Evolutionary conservation across 2,329 filamentous ascomycete genomes (phyloP).

Genomic region (Beauveria bassiana): DNA sequence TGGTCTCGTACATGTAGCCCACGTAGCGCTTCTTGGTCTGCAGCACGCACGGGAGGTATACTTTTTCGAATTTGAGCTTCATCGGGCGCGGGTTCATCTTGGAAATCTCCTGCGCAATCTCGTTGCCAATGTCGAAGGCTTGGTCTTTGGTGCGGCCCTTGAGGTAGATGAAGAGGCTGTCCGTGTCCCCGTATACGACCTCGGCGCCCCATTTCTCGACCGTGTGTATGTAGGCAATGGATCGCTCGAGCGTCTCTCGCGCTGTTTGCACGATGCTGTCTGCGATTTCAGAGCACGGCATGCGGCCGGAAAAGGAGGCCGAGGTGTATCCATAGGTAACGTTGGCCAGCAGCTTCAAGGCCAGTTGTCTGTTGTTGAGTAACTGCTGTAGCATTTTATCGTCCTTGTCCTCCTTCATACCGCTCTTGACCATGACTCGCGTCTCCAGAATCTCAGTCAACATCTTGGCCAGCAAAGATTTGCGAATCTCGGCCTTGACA

Average conservation of each 20-base stretch:
- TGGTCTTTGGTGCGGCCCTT: conserved; percentile 80
- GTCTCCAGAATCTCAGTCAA: conserved; percentile 92
- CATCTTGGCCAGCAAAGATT: conserved; percentile 93
- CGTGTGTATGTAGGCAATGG: conserved; percentile 87
- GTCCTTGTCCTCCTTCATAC: conserved; percentile 89
- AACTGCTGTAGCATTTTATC: conserved; percentile 80
- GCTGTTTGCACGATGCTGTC: conserved; percentile 97
- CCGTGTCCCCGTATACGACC: conserved; percentile 96
- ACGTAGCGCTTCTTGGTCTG: conserved; percentile 97
- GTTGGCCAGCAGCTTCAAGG: conserved; percentile 94
- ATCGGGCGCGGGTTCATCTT: conserved; percentile 83
- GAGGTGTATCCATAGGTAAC: conserved; percentile 98
- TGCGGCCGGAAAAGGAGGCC: conserved; percentile 89
- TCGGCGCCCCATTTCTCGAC: conserved; percentile 84
- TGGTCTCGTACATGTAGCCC: conserved; percentile 89
- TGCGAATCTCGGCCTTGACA: conserved; percentile 73
- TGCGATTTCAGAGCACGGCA: conserved; percentile 96
- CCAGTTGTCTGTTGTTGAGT: conserved; percentile 87
- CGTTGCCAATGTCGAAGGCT: conserved; percentile 86
- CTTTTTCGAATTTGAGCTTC: conserved; percentile 97
- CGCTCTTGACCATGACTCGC: conserved; percentile 92
- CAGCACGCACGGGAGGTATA: conserved; percentile 90
- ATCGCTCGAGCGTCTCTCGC: conserved; percentile 86
- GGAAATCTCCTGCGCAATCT: conserved; percentile 83
- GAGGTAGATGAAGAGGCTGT: conserved; percentile 86